Conservation (phyloP, 2,329 filamentous ascomycete genomes). For the Trichoderma pleuroti region DNA sequence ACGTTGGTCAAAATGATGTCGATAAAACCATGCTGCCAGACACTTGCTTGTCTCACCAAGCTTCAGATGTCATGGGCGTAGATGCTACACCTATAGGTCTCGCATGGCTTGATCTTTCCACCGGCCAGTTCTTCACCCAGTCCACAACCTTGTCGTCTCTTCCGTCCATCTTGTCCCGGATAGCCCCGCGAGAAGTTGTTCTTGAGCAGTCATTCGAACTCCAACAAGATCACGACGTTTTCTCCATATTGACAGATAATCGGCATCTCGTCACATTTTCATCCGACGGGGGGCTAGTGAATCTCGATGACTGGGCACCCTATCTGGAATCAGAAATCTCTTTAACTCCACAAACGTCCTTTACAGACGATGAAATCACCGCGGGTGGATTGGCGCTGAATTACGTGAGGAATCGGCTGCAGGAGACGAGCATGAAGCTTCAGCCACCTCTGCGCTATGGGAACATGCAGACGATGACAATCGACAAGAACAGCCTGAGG, state of each 20-base stretch:
- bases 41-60: background rate
- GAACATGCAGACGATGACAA: slow-evolving; percentile 74
- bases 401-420: slow-evolving; percentile 77
- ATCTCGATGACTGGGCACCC: slow-evolving; percentile 63
- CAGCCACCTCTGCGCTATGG: slow-evolving; percentile 76
- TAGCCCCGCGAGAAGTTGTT: slow-evolving; percentile 81
- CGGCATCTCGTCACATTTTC: slow-evolving; percentile 74
- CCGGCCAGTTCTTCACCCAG: slow-evolving; percentile 90
- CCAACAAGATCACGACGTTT: slow-evolving; percentile 58
- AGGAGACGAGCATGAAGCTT: slow-evolving; percentile 73
- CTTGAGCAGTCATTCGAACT: slow-evolving; percentile 62
- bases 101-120: slow-evolving; percentile 93
- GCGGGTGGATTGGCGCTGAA: slow-evolving; percentile 79
- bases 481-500: slow-evolving; percentile 87
- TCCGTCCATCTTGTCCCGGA: slow-evolving; percentile 75
- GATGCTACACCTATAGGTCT: slow-evolving; percentile 58
- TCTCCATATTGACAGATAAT: slow-evolving; percentile 69
- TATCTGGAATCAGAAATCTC: slow-evolving; percentile 74
- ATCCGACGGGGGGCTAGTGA: slow-evolving; percentile 41
- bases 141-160: slow-evolving; percentile 66
- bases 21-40: background rate
- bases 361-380: slow-evolving; percentile 65
- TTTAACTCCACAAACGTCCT: slow-evolving; percentile 47
- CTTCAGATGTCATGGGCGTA: background rate
- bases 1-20: slow-evolving; percentile 41